Evolutionary conservation across 352 stramenopile genomes (phyloP), one percentile per base, ranked within the genome.

Genomic region (Globisporangium abappressorium): DNA sequence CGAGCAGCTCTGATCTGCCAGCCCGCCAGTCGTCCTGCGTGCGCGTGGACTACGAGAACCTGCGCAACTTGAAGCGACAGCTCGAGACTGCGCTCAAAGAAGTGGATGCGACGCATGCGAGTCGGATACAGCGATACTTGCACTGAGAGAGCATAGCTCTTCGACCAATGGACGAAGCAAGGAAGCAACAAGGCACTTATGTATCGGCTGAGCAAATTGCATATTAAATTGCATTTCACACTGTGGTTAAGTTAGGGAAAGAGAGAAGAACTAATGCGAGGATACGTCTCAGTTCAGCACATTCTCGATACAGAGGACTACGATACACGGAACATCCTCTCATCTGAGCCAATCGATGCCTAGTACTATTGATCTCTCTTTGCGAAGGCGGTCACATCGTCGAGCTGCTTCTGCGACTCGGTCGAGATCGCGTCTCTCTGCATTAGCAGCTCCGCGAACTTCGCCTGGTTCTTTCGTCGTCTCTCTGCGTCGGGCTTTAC

Each of bases 81-180:
- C 72, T 94, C 5, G 85, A 94, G 62, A 75, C 69, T 0, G 87
- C 87, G 51, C 74, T 95, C 8, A 83, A 85, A 59, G 82, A 91
- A 71, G 80, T 77, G 5, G 81, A 92, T 43, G 90, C 85, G 5
- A 77, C 89, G 47, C 85, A 92, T 51, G 79, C 76, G 57, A 83
- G 76, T 34, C 87, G 87, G 47, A 92, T 95, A 65, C 84, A 91
- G 68, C 78, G 85, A 5, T 93, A 93, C 66, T 78, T 94, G 69
- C 75, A 80, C 57, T 91, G 63, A 80, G 43, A 2, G 43, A 22
- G 22, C 0, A 8, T 22, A n/a, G 28, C 33, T 18, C 61, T 49
- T 69, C 64, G 73, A 49, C 30, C 51, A 20, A 30, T 26, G 38
- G 43, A 56, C 26, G 6, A 8, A 46, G 20, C 34, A 30, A 61